Percentiles rank a stretch among this genome's conserved stretches.
phyloP scores from a whole-genome alignment of 768 basidiomycete genomes.

The Podaxis rugospora region DNA sequence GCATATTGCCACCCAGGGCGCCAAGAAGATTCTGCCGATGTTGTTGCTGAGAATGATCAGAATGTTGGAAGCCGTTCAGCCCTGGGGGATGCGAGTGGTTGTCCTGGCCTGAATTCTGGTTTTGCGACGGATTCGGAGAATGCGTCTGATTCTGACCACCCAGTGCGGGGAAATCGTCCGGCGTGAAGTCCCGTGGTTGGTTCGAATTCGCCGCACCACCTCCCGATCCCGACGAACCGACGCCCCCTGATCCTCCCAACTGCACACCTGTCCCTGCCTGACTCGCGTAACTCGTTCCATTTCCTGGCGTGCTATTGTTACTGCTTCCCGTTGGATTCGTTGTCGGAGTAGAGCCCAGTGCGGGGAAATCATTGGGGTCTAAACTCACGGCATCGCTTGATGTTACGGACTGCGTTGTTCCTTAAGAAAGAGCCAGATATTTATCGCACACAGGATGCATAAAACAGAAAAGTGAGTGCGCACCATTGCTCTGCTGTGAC shows the following conservation, averaged over 20 bases:
- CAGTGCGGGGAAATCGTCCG: constrained; percentile 87
- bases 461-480: constrained; percentile 16
- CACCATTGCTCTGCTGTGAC: constrained; percentile 52
- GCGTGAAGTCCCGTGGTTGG: constrained; percentile 68
- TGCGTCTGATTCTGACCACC: constrained; percentile 55
- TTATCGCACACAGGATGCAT: background rate
- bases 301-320: constrained; percentile 28
- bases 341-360: constrained; percentile 62
- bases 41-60: constrained; percentile 34
- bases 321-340: constrained; percentile 35
- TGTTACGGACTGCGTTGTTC: constrained; percentile 26
- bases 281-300: constrained; percentile 72
- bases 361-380: constrained; percentile 87
- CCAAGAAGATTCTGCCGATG: constrained; percentile 59
- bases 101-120: constrained; percentile 31
- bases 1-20: constrained; percentile 35
- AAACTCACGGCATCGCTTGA: constrained; percentile 67
- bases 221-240: constrained; percentile 31
- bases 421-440: background rate
- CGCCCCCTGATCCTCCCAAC: constrained; percentile 33
- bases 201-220: constrained; percentile 29
- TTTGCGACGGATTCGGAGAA: constrained; percentile 28
- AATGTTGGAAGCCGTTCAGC: constrained; percentile 60
- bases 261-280: constrained; percentile 70
- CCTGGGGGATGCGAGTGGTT: constrained; percentile 66